Evolutionary conservation across 148 eudicot species (phyloP).

Genomic region (Fagopyrum esculentum): DNA sequence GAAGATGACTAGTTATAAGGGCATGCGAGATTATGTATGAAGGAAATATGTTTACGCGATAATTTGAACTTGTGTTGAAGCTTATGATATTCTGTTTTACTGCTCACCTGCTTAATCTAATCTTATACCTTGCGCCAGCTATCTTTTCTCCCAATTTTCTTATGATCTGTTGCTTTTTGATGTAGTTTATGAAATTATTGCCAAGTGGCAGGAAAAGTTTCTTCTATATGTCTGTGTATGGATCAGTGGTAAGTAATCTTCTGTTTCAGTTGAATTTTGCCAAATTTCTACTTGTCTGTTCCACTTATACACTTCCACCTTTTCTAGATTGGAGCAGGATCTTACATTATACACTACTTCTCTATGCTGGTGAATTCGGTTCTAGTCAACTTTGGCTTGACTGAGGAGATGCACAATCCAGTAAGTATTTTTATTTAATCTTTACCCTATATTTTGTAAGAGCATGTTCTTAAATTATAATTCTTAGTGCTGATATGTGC

Average conservation of each 20-base stretch:
- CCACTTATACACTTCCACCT: not conserved
- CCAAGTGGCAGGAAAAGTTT: constrained; percentile 83
- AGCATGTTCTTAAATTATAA: not conserved
- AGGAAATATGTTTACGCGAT: not conserved
- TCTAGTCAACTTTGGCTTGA: constrained; percentile 71
- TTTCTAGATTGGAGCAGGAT: constrained; percentile 79
- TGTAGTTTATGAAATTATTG: constrained; percentile 85
- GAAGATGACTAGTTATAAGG: not conserved
- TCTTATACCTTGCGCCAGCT: not conserved
- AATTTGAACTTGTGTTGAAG: not conserved
- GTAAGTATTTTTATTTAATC: constrained; percentile 32
- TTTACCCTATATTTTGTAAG: not conserved
- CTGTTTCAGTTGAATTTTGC: not conserved
- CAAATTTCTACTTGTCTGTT: not conserved
- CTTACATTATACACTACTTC: constrained; percentile 59
- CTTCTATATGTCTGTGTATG: constrained; percentile 65
- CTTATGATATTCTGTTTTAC: not conserved
- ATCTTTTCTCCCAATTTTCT: not conserved
- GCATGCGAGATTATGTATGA: not conserved
- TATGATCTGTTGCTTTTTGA: constrained; percentile 11
- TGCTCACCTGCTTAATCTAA: not conserved
- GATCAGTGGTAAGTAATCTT: constrained; percentile 56
- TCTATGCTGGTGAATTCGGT: constrained; percentile 67
- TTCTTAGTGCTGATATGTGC: no score
- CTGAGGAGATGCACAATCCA: constrained; percentile 91